phyloP scores from a whole-genome alignment of 805 yeast genomes.

The Starmerella scarabaei region DNA sequence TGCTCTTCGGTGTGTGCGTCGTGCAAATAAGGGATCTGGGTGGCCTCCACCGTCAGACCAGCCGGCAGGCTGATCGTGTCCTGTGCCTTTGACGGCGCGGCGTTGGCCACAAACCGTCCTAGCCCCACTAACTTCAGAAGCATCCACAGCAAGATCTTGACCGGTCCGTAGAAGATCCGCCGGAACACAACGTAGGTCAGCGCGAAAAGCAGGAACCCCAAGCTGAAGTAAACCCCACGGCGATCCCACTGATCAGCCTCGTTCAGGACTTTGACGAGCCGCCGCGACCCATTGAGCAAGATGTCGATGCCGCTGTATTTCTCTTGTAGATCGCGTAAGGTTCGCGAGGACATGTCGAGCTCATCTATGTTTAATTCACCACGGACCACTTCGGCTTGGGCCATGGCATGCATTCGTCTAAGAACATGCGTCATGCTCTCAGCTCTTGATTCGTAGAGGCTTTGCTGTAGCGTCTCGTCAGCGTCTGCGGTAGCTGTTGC shows the following conservation, averaged over 20 bases:
- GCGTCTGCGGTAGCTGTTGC: not conserved
- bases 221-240: conserved; percentile 27
- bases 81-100: not conserved
- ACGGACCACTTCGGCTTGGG: conserved; percentile 30
- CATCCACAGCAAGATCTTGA: conserved; percentile 25
- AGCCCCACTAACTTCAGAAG: conserved; percentile 19
- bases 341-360: conserved; percentile 28
- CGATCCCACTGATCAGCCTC: conserved; percentile 32
- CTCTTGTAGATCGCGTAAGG: conserved; percentile 25
- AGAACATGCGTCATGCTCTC: conserved; percentile 25
- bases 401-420: conserved; percentile 27
- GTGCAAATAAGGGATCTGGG: too few relatives aligned
- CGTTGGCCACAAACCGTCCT: conserved; percentile 2
- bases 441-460: conserved; percentile 16
- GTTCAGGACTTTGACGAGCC: conserved; percentile 28
- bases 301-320: conserved; percentile 30
- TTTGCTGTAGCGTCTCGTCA: conserved; percentile 4
- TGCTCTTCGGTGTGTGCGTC: too few relatives aligned
- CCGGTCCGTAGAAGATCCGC: conserved; percentile 29
- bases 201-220: conserved; percentile 29
- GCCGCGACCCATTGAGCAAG: conserved; percentile 27
- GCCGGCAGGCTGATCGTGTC: too few relatives aligned
- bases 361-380: conserved; percentile 29
- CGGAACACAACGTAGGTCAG: conserved; percentile 30
- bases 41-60: too few relatives aligned